Percentiles rank a stretch among this genome's conserved stretches.
Evolutionary conservation across 2,329 filamentous ascomycete species (phyloP).

Genomic region (Blumeria hordei): DNA sequence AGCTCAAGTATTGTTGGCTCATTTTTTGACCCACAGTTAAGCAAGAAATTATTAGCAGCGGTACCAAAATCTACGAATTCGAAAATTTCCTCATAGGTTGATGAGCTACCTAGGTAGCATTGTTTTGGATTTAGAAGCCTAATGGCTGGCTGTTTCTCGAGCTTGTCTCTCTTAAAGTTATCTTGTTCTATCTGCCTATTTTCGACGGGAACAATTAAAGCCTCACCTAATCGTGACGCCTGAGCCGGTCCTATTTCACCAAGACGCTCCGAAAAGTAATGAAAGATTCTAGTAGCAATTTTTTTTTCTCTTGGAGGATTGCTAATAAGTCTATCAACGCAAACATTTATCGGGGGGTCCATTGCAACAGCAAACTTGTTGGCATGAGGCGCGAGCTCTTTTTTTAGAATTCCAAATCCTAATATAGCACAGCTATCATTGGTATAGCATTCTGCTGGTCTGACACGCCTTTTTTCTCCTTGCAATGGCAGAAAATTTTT

Average conservation of each 20-base stretch:
- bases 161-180: constrained; percentile 18
- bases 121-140: constrained; percentile 41
- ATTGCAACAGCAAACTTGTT: constrained; percentile 62
- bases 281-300: constrained; percentile 50
- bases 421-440: constrained; percentile 55
- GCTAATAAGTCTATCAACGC: constrained; percentile 46
- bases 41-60: constrained; percentile 69
- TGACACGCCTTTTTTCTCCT: constrained; percentile 40
- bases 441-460: constrained; percentile 57
- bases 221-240: constrained; percentile 33
- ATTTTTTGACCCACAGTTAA: constrained; percentile 70
- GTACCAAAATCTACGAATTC: constrained; percentile 88
- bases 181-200: constrained; percentile 13
- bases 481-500: constrained; percentile 50
- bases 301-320: constrained; percentile 42
- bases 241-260: constrained; percentile 43
- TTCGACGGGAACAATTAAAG: constrained; percentile 47
- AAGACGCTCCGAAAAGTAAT: constrained; percentile 59
- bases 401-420: constrained; percentile 54
- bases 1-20: constrained; percentile 78
- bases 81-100: constrained; percentile 66
- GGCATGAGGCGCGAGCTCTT: constrained; percentile 58
- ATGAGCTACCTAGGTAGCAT: constrained; percentile 55
- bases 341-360: constrained; percentile 57
- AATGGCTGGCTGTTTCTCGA: constrained; percentile 15